Evolutionary conservation across 805 yeast species (phyloP).

Genomic region (Teunomyces aglyptinius): DNA sequence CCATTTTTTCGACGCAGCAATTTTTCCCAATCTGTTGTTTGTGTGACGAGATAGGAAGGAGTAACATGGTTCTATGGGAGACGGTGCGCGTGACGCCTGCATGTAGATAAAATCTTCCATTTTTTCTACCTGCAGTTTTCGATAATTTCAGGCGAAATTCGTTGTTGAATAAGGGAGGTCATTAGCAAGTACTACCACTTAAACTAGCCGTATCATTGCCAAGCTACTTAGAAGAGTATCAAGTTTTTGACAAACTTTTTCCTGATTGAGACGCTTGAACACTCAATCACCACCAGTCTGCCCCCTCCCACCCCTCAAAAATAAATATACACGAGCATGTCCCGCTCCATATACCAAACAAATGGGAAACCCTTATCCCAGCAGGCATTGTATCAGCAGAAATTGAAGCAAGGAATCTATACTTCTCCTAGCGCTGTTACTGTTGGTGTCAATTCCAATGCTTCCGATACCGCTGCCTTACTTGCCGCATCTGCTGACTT

Average conservation of each 20-base stretch:
- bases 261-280: neutral
- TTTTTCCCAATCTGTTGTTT: neutral
- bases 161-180: constrained; percentile 5
- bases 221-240: neutral
- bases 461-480: constrained; percentile 75
- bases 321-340: constrained; percentile 19
- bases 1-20: neutral
- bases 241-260: neutral
- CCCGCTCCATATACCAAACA: constrained; percentile 56
- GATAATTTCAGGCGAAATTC: constrained; percentile 4
- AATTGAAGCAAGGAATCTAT: constrained; percentile 65
- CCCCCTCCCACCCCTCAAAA: neutral
- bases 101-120: neutral
- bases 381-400: constrained; percentile 74
- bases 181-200: neutral
- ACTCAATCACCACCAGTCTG: neutral
- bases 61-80: constrained; percentile 1
- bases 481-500: constrained; percentile 68
- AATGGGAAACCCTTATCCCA: constrained; percentile 70
- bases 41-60: constrained; percentile 3
- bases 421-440: constrained; percentile 47
- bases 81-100: constrained; percentile 3
- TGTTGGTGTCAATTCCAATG: constrained; percentile 65
- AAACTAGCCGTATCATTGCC: neutral
- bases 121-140: constrained; percentile 4